Percentiles rank a stretch among this genome's conserved stretches.
Conservation (phyloP, 176 grass and related monocot species). For the Triticum monococcum region DNA sequence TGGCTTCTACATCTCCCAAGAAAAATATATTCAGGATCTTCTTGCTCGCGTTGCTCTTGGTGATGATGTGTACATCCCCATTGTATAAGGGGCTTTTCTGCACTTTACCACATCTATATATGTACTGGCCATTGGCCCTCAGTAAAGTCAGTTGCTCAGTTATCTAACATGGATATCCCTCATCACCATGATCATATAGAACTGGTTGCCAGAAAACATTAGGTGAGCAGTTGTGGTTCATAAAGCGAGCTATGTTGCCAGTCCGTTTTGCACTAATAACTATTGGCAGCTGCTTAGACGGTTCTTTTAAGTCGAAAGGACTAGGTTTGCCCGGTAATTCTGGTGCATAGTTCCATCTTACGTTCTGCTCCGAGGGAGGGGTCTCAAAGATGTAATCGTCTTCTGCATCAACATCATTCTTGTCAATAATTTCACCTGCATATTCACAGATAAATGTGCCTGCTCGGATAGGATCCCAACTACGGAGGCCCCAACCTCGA, state of each 20-base stretch:
- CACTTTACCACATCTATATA: too few species aligned
- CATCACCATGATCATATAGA: conserved; percentile 62
- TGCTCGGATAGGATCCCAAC: conserved; percentile 86
- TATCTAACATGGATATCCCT: too few species aligned
- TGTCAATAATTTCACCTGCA: conserved; percentile 67
- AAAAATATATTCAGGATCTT: too few species aligned
- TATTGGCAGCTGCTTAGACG: conserved; percentile 50
- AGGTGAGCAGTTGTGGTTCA: conserved; percentile 82
- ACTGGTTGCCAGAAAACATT: conserved; percentile 87
- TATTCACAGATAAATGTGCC: conserved; percentile 87
- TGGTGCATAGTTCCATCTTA: conserved; percentile 81
- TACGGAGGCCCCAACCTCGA: conserved; percentile 72
- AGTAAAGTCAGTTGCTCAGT: too few species aligned
- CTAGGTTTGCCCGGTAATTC: conserved; percentile 63
- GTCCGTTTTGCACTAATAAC: conserved; percentile 62
- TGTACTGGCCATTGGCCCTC: too few species aligned
- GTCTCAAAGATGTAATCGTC: conserved; percentile 64
- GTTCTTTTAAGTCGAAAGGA: conserved; percentile 44
- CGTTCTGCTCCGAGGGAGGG: conserved; percentile 41
- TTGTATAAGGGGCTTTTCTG: too few species aligned
- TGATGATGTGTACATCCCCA: too few species aligned
- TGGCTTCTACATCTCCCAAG: too few species aligned
- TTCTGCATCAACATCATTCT: conserved; percentile 27
- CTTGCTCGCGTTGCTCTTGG: too few species aligned
- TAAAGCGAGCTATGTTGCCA: conserved; percentile 77